A percentile compares a stretch with the other conserved stretches of the same genome.
Conservation (phyloP, 345 rosid species). For the Erodium maritimum region DNA sequence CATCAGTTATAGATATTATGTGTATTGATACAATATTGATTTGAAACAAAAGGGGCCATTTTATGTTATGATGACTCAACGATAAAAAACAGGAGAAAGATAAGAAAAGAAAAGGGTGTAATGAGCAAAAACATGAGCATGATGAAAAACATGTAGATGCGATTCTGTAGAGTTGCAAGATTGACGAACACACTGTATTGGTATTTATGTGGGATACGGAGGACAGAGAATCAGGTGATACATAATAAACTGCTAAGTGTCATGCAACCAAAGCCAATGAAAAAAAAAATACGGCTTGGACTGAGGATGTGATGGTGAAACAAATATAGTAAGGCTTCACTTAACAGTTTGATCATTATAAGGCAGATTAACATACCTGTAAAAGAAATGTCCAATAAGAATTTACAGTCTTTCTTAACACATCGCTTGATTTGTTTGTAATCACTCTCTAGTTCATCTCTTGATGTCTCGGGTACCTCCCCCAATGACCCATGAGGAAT, state of each 20-base stretch:
- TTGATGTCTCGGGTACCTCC: constrained; percentile 34
- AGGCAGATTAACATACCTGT: constrained; percentile 36
- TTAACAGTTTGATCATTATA: background rate
- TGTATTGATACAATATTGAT: background rate
- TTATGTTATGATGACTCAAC: background rate
- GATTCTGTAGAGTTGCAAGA: background rate
- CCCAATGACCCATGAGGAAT: constrained; percentile 43
- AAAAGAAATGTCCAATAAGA: constrained; percentile 74
- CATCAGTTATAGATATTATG: background rate
- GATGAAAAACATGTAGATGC: background rate
- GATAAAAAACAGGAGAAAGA: background rate
- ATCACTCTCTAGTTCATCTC: constrained; percentile 72
- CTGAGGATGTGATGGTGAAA: background rate
- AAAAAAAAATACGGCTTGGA: background rate
- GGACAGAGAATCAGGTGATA: background rate
- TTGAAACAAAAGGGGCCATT: background rate
- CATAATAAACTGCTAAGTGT: too few species aligned
- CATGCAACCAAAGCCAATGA: background rate
- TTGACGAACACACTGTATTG: background rate
- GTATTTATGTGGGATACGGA: background rate
- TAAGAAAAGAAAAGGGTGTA: background rate
- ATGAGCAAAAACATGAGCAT: background rate
- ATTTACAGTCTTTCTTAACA: constrained; percentile 61
- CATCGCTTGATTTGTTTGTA: constrained; percentile 58
- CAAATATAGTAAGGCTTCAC: background rate